Conservation (phyloP, 2,329 filamentous ascomycete species). For the Fusarium verrucosum region DNA sequence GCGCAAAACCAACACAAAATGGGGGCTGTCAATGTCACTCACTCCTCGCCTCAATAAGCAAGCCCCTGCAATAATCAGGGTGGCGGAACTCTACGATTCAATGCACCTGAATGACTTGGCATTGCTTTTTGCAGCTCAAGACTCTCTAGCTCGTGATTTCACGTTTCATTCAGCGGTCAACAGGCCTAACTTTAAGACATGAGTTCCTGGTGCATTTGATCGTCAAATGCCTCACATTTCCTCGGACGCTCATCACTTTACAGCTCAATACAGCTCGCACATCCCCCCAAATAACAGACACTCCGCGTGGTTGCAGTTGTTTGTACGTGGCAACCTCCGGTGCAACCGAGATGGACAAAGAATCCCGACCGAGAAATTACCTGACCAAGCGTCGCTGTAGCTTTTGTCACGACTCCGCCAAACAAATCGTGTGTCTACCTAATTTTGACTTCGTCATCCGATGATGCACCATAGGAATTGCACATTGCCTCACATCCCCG, state of each 20-base stretch:
- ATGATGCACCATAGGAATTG: constrained; percentile 7
- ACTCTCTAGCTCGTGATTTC: not conserved
- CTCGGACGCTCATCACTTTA: not conserved
- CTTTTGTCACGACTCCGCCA: constrained; percentile 28
- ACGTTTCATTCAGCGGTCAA: not conserved
- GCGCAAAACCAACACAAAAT: constrained; percentile 29
- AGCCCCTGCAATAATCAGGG: constrained; percentile 28
- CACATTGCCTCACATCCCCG: constrained; percentile 6
- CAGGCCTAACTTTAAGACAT: not conserved
- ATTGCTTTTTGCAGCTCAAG: constrained; percentile 3
- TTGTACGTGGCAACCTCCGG: constrained; percentile 1
- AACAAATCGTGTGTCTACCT: not conserved
- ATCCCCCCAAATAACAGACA: not conserved
- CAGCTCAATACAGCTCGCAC: not conserved
- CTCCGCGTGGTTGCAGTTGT: not conserved
- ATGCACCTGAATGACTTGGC: constrained; percentile 21
- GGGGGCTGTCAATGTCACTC: constrained; percentile 15
- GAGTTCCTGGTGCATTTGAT: not conserved
- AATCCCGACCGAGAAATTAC: not conserved
- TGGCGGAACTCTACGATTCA: constrained; percentile 33
- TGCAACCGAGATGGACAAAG: constrained; percentile 17
- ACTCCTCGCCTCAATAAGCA: no score
- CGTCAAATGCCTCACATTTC: not conserved
- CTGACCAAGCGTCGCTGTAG: not conserved
- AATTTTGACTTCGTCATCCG: constrained; percentile 15